Percentiles rank a stretch among this genome's conserved stretches.
Evolutionary conservation across 495 filamentous ascomycete species (phyloP).

Genomic region (Sporormia fimetaria): DNA sequence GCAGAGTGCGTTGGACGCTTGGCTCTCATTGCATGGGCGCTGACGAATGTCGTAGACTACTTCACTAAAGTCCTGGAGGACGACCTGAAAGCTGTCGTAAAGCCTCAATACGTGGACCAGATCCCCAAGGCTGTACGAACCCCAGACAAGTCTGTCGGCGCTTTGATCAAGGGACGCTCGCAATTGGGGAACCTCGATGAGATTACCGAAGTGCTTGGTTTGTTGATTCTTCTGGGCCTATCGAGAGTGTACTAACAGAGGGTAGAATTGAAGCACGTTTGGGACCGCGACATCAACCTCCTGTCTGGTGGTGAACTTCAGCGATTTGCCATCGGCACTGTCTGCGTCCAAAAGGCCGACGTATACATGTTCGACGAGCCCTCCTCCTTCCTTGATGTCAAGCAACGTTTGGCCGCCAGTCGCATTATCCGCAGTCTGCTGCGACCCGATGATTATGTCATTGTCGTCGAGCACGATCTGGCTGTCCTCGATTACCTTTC

Average conservation of each 20-base stretch:
- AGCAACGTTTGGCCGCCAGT: constrained; percentile 88
- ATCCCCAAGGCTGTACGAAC: constrained; percentile 84
- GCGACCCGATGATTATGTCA: constrained; percentile 84
- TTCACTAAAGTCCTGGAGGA: constrained; percentile 97
- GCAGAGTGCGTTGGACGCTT: constrained; percentile 56
- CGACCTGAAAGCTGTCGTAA: constrained; percentile 89
- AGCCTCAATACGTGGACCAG: constrained; percentile 98
- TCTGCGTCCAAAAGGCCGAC: constrained; percentile 92
- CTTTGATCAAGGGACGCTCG: constrained; percentile 59
- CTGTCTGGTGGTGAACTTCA: constrained; percentile 97
- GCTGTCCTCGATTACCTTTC: constrained; percentile 96
- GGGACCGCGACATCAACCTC: constrained; percentile 73
- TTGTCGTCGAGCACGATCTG: constrained; percentile 97
- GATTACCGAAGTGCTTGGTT: constrained; percentile 72
- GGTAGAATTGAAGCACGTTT: constrained; percentile 71
- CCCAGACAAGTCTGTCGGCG: constrained; percentile 60
- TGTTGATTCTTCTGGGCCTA: not conserved
- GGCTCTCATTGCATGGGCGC: not conserved
- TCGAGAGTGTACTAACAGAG: constrained; percentile 24
- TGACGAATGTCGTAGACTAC: constrained; percentile 57
- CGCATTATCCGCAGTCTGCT: constrained; percentile 83
- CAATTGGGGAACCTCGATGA: constrained; percentile 73
- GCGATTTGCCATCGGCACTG: constrained; percentile 88
- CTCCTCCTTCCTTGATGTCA: constrained; percentile 95
- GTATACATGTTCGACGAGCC: constrained; percentile 99